Evolutionary conservation across 768 basidiomycete genomes (phyloP).

Genomic region (Amanita jacksonii): DNA sequence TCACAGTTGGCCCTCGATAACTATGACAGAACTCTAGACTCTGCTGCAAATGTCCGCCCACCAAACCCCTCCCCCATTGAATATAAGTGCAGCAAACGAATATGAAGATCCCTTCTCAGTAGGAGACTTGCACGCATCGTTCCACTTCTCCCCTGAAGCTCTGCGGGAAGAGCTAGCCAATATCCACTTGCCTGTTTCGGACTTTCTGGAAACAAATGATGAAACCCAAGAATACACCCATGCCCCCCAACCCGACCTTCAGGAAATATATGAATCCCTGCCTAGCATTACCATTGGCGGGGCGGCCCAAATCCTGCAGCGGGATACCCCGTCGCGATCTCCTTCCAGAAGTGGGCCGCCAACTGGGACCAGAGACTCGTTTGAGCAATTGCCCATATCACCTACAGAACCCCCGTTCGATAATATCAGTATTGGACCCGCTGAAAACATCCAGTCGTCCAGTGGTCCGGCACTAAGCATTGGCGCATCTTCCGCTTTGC

Average conservation of each 20-base stretch:
- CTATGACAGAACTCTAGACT: conserved; percentile 3
- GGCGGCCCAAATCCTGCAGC: not conserved
- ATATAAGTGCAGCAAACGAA: conserved; percentile 20
- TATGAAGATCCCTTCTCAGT: conserved; percentile 68
- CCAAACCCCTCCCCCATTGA: not conserved
- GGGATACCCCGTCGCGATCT: conserved; percentile 1
- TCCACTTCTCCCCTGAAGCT: conserved; percentile 50
- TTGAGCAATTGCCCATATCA: conserved; percentile 4
- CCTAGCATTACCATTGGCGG: not conserved
- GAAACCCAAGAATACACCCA: not conserved
- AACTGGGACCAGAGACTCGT: not conserved
- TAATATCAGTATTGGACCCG: conserved; percentile 9
- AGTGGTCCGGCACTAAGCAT: conserved; percentile 16
- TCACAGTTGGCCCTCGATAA: too few species aligned
- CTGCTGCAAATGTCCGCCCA: too few species aligned
- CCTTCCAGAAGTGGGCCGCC: not conserved
- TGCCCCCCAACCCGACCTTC: not conserved
- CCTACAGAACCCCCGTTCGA: conserved; percentile 9
- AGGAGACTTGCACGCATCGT: conserved; percentile 34
- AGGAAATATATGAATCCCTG: conserved; percentile 1
- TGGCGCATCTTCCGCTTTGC: conserved; percentile 11
- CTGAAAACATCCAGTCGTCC: conserved; percentile 9
- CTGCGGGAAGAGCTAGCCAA: conserved; percentile 55
- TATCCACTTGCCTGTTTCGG: not conserved
- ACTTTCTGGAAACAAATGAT: not conserved